These are phyloP conservation scores for Mycena metata DNA, from an alignment of 768 basidiomycete genomes.

Conservation along the genomic window DNA sequence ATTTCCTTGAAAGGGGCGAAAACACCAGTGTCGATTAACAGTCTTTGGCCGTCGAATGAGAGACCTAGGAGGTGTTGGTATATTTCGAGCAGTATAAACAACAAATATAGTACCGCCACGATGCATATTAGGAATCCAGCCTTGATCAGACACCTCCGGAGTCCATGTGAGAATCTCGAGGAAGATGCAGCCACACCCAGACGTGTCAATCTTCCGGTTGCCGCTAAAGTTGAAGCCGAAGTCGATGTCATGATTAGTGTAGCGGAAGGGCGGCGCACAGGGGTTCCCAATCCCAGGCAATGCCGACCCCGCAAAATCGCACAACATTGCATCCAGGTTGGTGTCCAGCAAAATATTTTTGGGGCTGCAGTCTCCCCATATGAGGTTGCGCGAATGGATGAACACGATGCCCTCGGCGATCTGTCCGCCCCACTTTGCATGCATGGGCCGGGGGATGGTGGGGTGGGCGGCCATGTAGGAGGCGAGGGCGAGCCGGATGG, in stretches of 20 bases:
- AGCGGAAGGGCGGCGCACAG: not conserved
- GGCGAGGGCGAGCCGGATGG: slow-evolving; percentile 1
- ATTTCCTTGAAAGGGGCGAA: slow-evolving; percentile 11
- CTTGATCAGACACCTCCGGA: not conserved
- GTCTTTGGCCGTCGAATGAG: not conserved
- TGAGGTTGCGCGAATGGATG: not conserved
- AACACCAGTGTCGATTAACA: slow-evolving; percentile 6
- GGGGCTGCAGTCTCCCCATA: slow-evolving; percentile 25
- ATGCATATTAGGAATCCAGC: not conserved
- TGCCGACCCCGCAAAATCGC: slow-evolving; percentile 15
- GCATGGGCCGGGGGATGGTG: not conserved
- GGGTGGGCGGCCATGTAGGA: not conserved
- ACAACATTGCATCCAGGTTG: slow-evolving; percentile 21
- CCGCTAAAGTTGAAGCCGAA: not conserved
- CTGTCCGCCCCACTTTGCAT: slow-evolving; percentile 16
- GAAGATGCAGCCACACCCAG: slow-evolving; percentile 22
- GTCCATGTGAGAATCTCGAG: slow-evolving; percentile 20
- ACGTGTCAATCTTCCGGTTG: not conserved
- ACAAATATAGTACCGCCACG: slow-evolving; percentile 1
- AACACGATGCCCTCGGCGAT: slow-evolving; percentile 24
- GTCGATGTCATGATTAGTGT: not conserved
- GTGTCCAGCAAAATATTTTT: slow-evolving; percentile 7
- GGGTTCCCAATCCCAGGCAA: not conserved
- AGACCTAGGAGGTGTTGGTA: not conserved
- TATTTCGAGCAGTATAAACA: not conserved